phyloP scores from a whole-genome alignment of 2,329 filamentous ascomycete genomes.

The Beauveria medogensis region DNA sequence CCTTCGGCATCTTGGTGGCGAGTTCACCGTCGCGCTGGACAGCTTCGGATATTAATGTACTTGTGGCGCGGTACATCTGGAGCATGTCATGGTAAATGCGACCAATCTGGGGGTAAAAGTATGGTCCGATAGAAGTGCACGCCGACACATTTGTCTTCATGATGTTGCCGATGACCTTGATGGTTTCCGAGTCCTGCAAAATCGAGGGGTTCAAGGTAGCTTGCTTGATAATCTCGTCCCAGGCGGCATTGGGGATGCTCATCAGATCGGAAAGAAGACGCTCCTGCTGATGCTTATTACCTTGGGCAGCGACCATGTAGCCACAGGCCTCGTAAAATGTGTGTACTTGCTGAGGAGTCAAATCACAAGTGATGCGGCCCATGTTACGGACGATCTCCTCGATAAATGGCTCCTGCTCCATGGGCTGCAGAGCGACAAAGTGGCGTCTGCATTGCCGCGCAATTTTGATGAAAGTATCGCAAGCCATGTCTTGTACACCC shows the following conservation, averaged over 20 bases:
- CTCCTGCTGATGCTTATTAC: slow-evolving; percentile 90
- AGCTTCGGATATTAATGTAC: slow-evolving; percentile 87
- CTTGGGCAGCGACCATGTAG: slow-evolving; percentile 98
- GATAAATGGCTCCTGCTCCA: slow-evolving; percentile 92
- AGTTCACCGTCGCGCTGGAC: slow-evolving; percentile 82
- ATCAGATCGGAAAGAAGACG: slow-evolving; percentile 85
- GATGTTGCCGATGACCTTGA: slow-evolving; percentile 98
- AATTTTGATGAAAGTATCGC: slow-evolving; percentile 99
- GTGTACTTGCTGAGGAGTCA: slow-evolving; percentile 94
- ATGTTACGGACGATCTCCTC: slow-evolving; percentile 96
- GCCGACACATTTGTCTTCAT: slow-evolving; percentile 99
- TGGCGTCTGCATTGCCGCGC: slow-evolving; percentile 96
- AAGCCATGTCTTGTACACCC: slow-evolving; percentile 99
- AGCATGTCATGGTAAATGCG: slow-evolving; percentile 98
- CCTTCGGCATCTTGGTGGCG: slow-evolving; percentile 94
- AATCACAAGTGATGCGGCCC: slow-evolving; percentile 88
- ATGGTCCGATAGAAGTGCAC: slow-evolving; percentile 89
- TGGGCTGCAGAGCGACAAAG: slow-evolving; percentile 91
- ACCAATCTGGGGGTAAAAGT: slow-evolving; percentile 97
- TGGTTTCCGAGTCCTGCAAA: slow-evolving; percentile 85
- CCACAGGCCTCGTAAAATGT: slow-evolving; percentile 99
- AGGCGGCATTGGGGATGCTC: slow-evolving; percentile 86
- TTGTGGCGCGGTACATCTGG: slow-evolving; percentile 98
- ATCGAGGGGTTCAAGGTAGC: slow-evolving; percentile 80
- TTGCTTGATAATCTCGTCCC: slow-evolving; percentile 88